phyloP scores from a whole-genome alignment of 176 grass and related monocot genomes.

The Carex cristatella region DNA sequence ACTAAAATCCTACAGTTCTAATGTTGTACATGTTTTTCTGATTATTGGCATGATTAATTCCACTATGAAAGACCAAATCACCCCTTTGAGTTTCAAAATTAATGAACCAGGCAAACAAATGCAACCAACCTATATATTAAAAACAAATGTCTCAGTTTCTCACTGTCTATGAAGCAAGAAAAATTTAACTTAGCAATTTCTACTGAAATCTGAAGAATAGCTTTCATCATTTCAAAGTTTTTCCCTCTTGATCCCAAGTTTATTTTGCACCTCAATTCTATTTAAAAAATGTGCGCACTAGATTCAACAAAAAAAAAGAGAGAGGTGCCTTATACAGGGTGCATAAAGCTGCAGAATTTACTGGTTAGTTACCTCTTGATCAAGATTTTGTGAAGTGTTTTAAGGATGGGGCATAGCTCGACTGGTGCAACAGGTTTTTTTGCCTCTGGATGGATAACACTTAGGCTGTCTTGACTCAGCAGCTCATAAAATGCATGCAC shows the following conservation, averaged over 20 bases:
- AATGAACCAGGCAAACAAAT: background rate
- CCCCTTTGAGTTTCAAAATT: background rate
- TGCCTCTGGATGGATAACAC: slow-evolving; percentile 88
- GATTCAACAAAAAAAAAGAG: background rate
- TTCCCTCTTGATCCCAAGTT: background rate
- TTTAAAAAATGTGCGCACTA: background rate
- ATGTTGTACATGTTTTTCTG: background rate
- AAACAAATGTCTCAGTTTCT: background rate
- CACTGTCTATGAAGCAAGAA: background rate
- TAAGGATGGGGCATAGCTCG: slow-evolving; percentile 93
- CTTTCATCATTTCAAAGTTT: background rate
- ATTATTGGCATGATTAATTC: background rate
- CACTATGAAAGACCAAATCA: background rate
- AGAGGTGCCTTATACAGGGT: background rate
- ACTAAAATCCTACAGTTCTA: slow-evolving; percentile 1
- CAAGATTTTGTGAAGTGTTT: slow-evolving; percentile 90
- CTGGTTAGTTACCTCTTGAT: slow-evolving; percentile 57
- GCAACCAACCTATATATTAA: background rate
- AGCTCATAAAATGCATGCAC: slow-evolving; percentile 94
- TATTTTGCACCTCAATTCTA: background rate
- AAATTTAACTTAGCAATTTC: background rate
- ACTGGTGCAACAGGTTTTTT: slow-evolving; percentile 78
- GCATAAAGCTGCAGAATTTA: background rate
- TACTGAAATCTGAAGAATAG: background rate
- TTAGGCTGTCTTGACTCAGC: slow-evolving; percentile 87